Conservation (phyloP, 805 yeast species). For the Metschnikowia colocasiae region DNA sequence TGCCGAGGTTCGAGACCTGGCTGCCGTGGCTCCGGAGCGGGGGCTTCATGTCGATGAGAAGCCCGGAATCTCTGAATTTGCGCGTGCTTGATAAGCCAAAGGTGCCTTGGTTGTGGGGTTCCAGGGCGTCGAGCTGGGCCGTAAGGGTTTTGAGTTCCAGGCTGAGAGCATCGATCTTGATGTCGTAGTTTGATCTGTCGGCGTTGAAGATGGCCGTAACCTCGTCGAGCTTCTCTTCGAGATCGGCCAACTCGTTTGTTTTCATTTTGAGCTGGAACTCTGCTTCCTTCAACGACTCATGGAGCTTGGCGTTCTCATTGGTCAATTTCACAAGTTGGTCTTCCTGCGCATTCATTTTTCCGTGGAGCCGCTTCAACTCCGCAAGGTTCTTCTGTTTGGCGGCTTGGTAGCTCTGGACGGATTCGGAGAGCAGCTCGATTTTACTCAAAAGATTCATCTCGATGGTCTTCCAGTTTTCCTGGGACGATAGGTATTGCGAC, state of each 20-base stretch:
- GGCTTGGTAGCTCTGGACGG: constrained; percentile 27
- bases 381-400: constrained; percentile 26
- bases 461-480: constrained; percentile 77
- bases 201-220: constrained; percentile 29
- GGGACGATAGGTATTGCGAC: constrained; percentile 68
- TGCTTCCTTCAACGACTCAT: constrained; percentile 25
- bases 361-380: constrained; percentile 32
- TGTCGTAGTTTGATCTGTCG: constrained; percentile 27
- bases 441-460: constrained; percentile 62
- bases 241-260: constrained; percentile 21
- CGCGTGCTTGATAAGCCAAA: constrained; percentile 7
- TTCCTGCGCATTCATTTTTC: constrained; percentile 14
- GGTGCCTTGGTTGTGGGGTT: not conserved
- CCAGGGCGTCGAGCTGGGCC: not conserved
- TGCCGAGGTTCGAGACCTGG: not conserved
- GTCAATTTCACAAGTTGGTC: constrained; percentile 25
- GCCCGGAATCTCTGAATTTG: constrained; percentile 12
- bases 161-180: constrained; percentile 24
- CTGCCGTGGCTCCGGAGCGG: not conserved
- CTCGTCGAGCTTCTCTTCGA: constrained; percentile 30
- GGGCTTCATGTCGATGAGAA: constrained; percentile 13
- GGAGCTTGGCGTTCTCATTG: constrained; percentile 3
- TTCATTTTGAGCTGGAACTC: constrained; percentile 21
- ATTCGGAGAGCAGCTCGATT: constrained; percentile 31
- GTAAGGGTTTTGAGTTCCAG: constrained; percentile 13